phyloP scores from a whole-genome alignment of 495 filamentous ascomycete genomes.

The Aspergillus avenaceus region DNA sequence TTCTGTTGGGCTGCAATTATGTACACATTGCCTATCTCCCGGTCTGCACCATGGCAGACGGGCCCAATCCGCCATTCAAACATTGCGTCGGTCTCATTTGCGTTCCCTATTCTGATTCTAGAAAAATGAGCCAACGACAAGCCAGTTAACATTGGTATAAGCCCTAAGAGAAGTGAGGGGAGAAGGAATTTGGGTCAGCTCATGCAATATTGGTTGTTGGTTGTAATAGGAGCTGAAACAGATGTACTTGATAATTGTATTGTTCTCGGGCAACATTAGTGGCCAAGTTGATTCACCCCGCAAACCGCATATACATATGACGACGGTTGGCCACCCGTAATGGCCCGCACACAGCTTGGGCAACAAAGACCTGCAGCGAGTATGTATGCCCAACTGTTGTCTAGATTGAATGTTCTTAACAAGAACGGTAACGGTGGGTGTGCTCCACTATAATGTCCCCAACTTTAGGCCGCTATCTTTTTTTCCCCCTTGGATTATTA shows the following conservation, averaged over 20 bases:
- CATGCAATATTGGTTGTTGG: background rate
- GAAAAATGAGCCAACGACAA: too few species aligned
- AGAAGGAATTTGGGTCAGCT: background rate
- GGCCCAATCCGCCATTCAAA: background rate
- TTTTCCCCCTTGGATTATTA: too few species aligned
- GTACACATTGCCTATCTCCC: background rate
- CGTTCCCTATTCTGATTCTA: too few species aligned
- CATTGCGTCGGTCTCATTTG: too few species aligned
- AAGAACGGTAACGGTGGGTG: slow-evolving; percentile 12
- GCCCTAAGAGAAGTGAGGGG: background rate
- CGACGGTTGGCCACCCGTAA: slow-evolving; percentile 15
- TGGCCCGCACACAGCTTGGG: slow-evolving; percentile 21
- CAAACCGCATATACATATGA: background rate
- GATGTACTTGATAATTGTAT: background rate
- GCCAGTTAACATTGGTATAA: background rate
- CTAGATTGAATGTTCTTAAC: slow-evolving; percentile 9
- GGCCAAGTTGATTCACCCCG: background rate
- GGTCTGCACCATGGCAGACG: background rate
- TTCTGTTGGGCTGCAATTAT: background rate
- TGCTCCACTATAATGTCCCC: slow-evolving; percentile 14
- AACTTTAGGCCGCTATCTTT: slow-evolving; percentile 16
- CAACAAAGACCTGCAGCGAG: slow-evolving; percentile 27
- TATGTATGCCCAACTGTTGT: slow-evolving; percentile 26
- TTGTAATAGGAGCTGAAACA: background rate
- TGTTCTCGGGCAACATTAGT: background rate